Conservation (phyloP, 441 rosid genomes). For the Flueggea neowawraea region DNA sequence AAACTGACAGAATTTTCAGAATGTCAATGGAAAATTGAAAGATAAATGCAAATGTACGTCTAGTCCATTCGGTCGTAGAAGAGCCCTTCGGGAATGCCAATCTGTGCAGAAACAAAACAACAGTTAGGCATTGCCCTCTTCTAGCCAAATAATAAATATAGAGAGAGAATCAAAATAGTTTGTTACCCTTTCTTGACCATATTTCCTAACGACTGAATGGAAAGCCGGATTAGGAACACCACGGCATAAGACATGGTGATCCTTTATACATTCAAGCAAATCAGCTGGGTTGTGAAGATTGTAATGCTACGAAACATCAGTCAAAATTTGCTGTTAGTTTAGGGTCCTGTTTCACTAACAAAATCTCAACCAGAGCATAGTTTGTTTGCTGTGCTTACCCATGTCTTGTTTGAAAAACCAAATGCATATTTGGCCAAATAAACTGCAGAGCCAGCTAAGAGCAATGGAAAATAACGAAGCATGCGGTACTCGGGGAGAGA, state of each 20-base stretch:
- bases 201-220: conserved; percentile 82
- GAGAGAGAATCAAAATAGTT: not conserved
- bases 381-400: conserved; percentile 42
- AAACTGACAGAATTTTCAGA: not conserved
- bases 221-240: conserved; percentile 41
- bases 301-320: conserved; percentile 55
- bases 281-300: conserved; percentile 69
- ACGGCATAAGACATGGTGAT: conserved; percentile 57
- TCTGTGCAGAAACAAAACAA: no score
- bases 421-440: conserved; percentile 72
- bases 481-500: conserved; percentile 76
- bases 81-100: conserved; percentile 48
- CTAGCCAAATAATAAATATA: conserved; percentile 1
- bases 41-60: not conserved
- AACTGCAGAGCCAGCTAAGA: conserved; percentile 80
- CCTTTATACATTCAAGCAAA: conserved; percentile 62
- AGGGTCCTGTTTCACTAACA: no score
- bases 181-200: conserved; percentile 81
- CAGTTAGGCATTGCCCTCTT: conserved; percentile 6
- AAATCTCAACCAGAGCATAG: not conserved
- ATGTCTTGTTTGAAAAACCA: conserved; percentile 64
- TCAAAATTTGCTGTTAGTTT: no score
- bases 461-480: conserved; percentile 78
- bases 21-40: conserved; percentile 41
- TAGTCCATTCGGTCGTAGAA: conserved; percentile 39